Percentiles rank a stretch among this genome's conserved stretches.
Evolutionary conservation across 371 early-diverging fungal genomes (phyloP).

Genomic region (Saksenaea oblongispora): DNA sequence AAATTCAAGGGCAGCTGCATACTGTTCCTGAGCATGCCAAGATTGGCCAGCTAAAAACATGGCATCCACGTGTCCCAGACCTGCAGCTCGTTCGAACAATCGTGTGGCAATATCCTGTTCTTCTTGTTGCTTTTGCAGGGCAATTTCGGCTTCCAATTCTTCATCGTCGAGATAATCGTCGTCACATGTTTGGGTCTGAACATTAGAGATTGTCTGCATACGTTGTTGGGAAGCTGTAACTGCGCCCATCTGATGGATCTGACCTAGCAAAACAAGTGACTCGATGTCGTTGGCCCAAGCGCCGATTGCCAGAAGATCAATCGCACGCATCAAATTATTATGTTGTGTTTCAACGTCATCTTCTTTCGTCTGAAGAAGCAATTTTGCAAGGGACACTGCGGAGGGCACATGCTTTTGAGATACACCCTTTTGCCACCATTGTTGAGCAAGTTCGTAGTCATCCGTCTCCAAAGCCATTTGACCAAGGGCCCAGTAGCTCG

Average conservation of each 20-base stretch:
- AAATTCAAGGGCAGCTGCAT: conserved; percentile 42
- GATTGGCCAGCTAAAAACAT: conserved; percentile 45
- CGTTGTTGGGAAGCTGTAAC: conserved; percentile 2
- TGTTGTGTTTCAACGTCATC: not conserved
- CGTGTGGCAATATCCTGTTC: conserved; percentile 37
- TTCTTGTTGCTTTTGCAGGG: conserved; percentile 26
- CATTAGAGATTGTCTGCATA: not conserved
- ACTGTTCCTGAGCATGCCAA: conserved; percentile 49
- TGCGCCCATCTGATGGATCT: conserved; percentile 15
- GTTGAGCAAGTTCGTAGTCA: conserved; percentile 30
- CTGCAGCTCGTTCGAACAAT: conserved; percentile 45
- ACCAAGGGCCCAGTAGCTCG: conserved; percentile 39
- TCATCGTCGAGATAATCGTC: conserved; percentile 4
- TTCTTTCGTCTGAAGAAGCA: conserved; percentile 9
- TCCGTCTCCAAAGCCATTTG: conserved; percentile 34
- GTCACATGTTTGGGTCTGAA: not conserved
- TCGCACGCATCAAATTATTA: conserved; percentile 3
- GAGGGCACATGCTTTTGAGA: conserved; percentile 30
- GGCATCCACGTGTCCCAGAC: conserved; percentile 36
- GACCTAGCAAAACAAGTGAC: conserved; percentile 17
- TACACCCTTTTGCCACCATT: conserved; percentile 36
- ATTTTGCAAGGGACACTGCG: conserved; percentile 21
- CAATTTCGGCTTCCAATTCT: not conserved
- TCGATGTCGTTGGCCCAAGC: conserved; percentile 17
- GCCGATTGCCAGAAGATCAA: conserved; percentile 17